Conservation (phyloP, 2,329 filamentous ascomycete species). For the Microdochium paspali region DNA sequence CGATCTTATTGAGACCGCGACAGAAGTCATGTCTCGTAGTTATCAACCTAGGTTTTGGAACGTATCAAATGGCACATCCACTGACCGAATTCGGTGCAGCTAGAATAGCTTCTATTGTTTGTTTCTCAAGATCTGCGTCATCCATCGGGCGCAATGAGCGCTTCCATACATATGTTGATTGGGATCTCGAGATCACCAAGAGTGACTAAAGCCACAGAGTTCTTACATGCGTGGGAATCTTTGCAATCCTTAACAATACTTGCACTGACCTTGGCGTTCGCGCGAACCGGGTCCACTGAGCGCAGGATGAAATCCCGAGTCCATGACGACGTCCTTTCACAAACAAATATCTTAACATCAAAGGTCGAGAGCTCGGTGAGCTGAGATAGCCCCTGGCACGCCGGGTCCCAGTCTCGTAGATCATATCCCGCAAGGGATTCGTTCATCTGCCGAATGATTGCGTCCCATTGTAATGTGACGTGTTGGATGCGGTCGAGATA, state of each 20-base stretch:
- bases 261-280: neutral
- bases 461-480: conserved; percentile 1
- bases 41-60: too few species aligned
- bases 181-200: neutral
- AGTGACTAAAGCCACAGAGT: neutral
- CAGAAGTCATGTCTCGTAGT: too few species aligned
- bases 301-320: neutral
- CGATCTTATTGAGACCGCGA: too few species aligned
- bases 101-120: too few species aligned
- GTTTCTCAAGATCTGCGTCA: too few species aligned
- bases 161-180: neutral
- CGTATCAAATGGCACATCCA: too few species aligned
- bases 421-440: neutral
- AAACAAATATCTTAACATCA: neutral
- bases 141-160: too few species aligned
- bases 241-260: neutral
- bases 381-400: conserved; percentile 1
- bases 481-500: neutral
- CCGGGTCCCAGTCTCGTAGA: conserved; percentile 1
- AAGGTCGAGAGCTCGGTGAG: neutral
- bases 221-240: neutral
- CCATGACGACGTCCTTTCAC: neutral
- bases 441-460: neutral
- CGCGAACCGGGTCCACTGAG: neutral
- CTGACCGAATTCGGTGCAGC: too few species aligned